Evolutionary conservation across 805 yeast species (phyloP).

Genomic region (Kodamaea nitidulidarum): DNA sequence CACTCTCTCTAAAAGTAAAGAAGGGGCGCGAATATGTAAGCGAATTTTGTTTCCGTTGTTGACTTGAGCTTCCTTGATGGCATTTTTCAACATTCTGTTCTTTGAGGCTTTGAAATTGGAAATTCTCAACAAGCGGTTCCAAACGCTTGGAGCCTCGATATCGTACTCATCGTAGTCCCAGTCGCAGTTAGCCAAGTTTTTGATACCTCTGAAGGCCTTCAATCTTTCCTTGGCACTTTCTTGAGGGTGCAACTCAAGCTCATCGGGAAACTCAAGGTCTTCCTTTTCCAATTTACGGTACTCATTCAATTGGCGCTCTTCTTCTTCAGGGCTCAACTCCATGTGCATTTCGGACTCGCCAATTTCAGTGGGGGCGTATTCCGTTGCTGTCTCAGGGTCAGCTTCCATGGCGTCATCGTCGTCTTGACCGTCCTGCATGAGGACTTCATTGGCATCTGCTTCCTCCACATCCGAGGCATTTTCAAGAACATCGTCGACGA

Average conservation of each 20-base stretch:
- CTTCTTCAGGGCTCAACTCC: conserved; percentile 79
- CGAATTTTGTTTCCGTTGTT: conserved; percentile 59
- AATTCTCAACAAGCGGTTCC: conserved; percentile 71
- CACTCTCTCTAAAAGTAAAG: conserved; percentile 38
- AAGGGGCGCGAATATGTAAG: conserved; percentile 57
- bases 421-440: not conserved
- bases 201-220: conserved; percentile 79
- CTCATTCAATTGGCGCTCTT: conserved; percentile 65
- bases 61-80: conserved; percentile 40
- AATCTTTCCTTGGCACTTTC: conserved; percentile 75
- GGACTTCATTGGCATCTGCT: conserved; percentile 31
- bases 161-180: conserved; percentile 91
- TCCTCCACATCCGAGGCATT: conserved; percentile 44
- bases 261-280: conserved; percentile 93
- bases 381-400: conserved; percentile 26
- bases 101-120: conserved; percentile 74
- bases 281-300: conserved; percentile 71
- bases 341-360: conserved; percentile 55
- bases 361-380: conserved; percentile 44
- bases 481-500: conserved; percentile 52
- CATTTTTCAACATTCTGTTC: conserved; percentile 62
- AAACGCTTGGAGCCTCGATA: conserved; percentile 67
- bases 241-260: conserved; percentile 74
- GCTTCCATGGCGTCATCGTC: conserved; percentile 34
- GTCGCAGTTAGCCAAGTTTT: conserved; percentile 69